Percentiles rank a stretch among this genome's conserved stretches.
Evolutionary conservation across 129 eudicot species (phyloP).

Genomic region (Tagetes patula): DNA sequence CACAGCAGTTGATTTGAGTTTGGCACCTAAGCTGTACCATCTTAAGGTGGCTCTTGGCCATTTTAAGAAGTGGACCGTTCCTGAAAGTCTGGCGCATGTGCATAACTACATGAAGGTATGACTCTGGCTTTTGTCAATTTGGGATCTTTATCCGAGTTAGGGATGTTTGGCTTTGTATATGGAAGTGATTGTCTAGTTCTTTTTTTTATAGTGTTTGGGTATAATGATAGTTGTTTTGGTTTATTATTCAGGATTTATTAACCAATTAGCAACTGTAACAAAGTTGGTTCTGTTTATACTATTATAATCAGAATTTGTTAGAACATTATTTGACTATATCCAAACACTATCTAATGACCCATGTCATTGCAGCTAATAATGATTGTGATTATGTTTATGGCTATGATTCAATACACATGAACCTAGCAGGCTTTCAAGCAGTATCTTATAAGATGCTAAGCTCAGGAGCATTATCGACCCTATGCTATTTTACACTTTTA

Average conservation of each 20-base stretch:
- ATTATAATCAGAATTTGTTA: neutral
- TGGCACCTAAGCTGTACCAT: conserved; percentile 83
- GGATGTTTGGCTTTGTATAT: neutral
- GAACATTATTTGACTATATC: neutral
- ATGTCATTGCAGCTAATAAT: neutral
- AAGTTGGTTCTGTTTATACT: neutral
- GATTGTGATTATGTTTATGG: neutral
- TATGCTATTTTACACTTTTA: neutral
- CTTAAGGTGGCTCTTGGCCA: conserved; percentile 74
- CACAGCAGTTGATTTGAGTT: conserved; percentile 70
- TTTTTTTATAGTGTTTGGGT: neutral
- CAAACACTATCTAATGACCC: neutral
- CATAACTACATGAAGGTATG: conserved; percentile 73
- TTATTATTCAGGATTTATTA: neutral
- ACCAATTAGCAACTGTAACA: neutral
- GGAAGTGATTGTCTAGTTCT: neutral
- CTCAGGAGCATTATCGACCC: neutral
- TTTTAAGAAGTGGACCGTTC: conserved; percentile 70
- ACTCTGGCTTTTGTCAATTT: neutral
- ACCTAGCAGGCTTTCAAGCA: too few species aligned
- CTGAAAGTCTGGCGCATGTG: conserved; percentile 54
- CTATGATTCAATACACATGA: neutral
- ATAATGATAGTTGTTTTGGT: neutral
- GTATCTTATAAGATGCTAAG: too few species aligned
- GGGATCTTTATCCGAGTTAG: neutral